These are phyloP conservation scores for Dryadomyces quercus-mongolicae DNA, from an alignment of 2,329 filamentous ascomycete genomes.

Conservation along the genomic window DNA sequence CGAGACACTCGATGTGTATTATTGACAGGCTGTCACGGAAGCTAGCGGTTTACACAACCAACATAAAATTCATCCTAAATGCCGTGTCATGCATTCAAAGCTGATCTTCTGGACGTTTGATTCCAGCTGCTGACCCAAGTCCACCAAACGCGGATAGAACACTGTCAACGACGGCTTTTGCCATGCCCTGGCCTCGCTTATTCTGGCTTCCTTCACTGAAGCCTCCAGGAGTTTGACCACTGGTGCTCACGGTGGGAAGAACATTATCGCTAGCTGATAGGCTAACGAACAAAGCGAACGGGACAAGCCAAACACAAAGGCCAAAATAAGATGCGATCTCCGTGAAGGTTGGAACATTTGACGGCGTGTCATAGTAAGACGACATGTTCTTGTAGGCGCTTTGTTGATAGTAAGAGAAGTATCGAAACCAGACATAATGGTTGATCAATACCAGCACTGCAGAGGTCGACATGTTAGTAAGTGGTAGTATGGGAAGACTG, in stretches of 20 bases:
- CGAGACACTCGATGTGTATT: too few species aligned
- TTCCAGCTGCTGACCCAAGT: constrained; percentile 25
- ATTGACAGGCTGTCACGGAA: too few species aligned
- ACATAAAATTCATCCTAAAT: not conserved
- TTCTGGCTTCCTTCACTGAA: constrained; percentile 26
- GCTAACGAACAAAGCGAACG: constrained; percentile 89
- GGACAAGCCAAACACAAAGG: constrained; percentile 90
- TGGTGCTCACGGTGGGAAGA: constrained; percentile 78
- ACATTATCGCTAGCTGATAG: constrained; percentile 92
- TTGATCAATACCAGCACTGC: constrained; percentile 72
- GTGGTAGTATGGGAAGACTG: constrained; percentile 2
- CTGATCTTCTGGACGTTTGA: constrained; percentile 26
- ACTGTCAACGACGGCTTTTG: constrained; percentile 52
- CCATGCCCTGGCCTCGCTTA: constrained; percentile 47
- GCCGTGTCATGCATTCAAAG: constrained; percentile 10
- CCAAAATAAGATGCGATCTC: constrained; percentile 96
- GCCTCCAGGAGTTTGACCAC: constrained; percentile 24
- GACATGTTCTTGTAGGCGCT: constrained; percentile 43
- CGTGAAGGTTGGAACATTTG: constrained; percentile 67
- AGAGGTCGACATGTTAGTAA: not conserved
- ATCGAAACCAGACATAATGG: constrained; percentile 90
- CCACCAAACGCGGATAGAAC: constrained; percentile 40
- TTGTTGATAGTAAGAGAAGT: constrained; percentile 62
- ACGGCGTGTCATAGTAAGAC: constrained; percentile 48
- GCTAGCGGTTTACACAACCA: too few species aligned